Base-by-base conservation (phyloP, 768 basidiomycete genomes). In the Candolleomyces efflorescens region DNA sequence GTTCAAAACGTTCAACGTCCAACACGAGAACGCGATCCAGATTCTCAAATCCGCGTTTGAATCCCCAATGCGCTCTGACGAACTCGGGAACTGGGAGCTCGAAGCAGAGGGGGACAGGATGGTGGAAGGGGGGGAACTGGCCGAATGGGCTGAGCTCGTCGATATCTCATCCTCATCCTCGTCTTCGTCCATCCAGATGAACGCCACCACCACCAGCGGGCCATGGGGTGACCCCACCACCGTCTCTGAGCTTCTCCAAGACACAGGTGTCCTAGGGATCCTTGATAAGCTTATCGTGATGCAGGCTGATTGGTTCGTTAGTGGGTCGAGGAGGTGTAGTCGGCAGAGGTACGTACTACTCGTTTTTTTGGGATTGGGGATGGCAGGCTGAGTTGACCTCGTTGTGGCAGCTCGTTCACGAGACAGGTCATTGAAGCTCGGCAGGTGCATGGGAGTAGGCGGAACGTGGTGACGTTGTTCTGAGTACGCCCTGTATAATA, bases 241-340 rank as follows among this genome's bases (percentile, higher is more conserved):
- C 32, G 32, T 11, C 32, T 32, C 63, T 41, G 69, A 72, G 22
- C 54, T 78, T 20, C 60, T 82, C 43, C 62, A 73, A 9, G 85
- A 87, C 59, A 56, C 75, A 0, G 85, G 85, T 0, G 69, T 81
- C 22, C 60, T 75, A 49, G 82, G 78, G 0, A 86, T 86, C 49
- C 61, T 87, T 57, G 82, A 86, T 58, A 85, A 84, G 66, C 67
- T 80, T 58, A 76, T 84, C 41, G 73, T 77, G n/a, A 75, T 74
- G 57, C 67, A 74, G 24, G 78, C 83, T 20, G 66, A 71, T 39
- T 52, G 80, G 38, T 86, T 86, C 56, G 68, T 86, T 18, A 79
- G 77, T 37, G 83, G 81, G 3, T 75, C 72, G 36, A 68, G 66
- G 2, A 71, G 73, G 6, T 84, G 82, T 60, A 75, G 79, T 43